Base-by-base conservation (phyloP, 2,329 filamentous ascomycete species). In the Ophiocordyceps australis region DNA sequence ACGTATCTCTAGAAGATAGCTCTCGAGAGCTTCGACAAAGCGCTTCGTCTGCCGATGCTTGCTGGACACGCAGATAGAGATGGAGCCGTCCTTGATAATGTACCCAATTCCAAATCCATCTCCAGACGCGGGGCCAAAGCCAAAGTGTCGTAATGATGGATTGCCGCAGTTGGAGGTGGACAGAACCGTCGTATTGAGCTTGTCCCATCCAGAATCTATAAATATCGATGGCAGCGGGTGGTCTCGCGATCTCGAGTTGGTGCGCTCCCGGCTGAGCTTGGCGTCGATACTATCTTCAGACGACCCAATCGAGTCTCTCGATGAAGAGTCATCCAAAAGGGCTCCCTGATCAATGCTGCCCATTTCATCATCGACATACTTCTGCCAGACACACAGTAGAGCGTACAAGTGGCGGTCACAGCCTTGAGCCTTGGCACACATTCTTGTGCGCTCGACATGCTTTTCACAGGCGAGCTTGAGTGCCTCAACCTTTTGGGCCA, bases 81-180 rank as follows among this genome's bases (percentile, higher is more conserved):
- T 79, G 25, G 71, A 67, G 12, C 51, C 48, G 15, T 52, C 49
- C 52, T 98, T 98, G 65, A 98, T 94, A 42, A 98, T 95, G 55
- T 98, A 98, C 3, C 89, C 89, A 29, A 98, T 94, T 17, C 89
- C 89, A 43, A 95, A 95, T 0, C 89, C 89, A 36, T 94, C 83
- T 3, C 74, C 86, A 1, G 80, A 86, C 0, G 86, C 92, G 2
- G 89, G 89, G 0, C 89, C 89, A 45, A 98, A 98, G 4, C 89
- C 89, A 41, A 98, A 98, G 40, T 95, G 86, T 3, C 89, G 74
- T 12, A 98, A 70, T 0, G 77, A 82, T 0, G 89, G 89, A 50
- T 95, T 98, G 31, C 89, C 89, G 50, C 89, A 98, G 59, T 98
- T 98, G n/a, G 85, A 94, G 0, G 89, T 95, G 6, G 81, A 92